Percentiles rank a stretch among this genome's conserved stretches.
These are phyloP conservation scores for Myxozyma geophila DNA, from an alignment of 805 yeast species.

Conservation along the genomic window DNA sequence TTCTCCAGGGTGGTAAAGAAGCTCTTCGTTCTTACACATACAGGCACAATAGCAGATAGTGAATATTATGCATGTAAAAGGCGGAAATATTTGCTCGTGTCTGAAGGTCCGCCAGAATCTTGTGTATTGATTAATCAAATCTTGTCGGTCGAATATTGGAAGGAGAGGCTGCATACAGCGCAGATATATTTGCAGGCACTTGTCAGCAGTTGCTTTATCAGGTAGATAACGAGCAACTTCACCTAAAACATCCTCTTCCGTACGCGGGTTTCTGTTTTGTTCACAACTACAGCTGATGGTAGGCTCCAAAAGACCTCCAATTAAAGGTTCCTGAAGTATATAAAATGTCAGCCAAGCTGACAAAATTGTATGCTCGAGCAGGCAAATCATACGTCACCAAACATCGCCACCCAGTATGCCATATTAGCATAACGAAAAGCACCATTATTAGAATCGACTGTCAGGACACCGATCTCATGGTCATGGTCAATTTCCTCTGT, in stretches of 20 bases:
- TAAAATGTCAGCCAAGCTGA: background rate
- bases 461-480: slow-evolving; percentile 16
- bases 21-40: slow-evolving; percentile 19
- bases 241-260: slow-evolving; percentile 10
- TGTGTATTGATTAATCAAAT: slow-evolving; percentile 11
- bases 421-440: slow-evolving; percentile 24
- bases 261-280: slow-evolving; percentile 2
- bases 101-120: slow-evolving; percentile 19
- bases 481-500: background rate
- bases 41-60: slow-evolving; percentile 20
- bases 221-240: slow-evolving; percentile 21
- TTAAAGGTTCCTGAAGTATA: slow-evolving; percentile 2
- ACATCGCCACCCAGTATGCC: slow-evolving; percentile 28
- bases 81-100: slow-evolving; percentile 9
- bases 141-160: slow-evolving; percentile 24
- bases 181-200: slow-evolving; percentile 18
- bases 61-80: slow-evolving; percentile 17
- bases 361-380: background rate
- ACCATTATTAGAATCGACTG: slow-evolving; percentile 23
- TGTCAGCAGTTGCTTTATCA: slow-evolving; percentile 16
- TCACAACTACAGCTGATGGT: background rate
- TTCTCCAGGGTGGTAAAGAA: slow-evolving; percentile 13
- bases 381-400: slow-evolving; percentile 20
- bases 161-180: slow-evolving; percentile 23
- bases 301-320: slow-evolving; percentile 6